Base-by-base conservation (phyloP, 768 basidiomycete species). In the Suillus occidentalis region DNA sequence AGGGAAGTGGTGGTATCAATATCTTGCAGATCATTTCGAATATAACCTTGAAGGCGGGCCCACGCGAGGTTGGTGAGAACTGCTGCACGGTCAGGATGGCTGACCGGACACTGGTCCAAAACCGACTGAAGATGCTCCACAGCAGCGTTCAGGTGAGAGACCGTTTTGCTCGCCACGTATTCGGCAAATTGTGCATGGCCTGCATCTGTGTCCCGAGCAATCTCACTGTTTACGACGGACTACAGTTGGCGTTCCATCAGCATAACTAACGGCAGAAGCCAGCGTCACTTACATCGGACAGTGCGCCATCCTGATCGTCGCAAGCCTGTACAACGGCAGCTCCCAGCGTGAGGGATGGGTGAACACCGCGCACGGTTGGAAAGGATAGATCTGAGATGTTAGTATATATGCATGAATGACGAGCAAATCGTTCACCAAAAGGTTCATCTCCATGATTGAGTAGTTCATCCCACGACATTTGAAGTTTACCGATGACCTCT, bases 51-150 rank as follows among this genome's bases (percentile, higher is more conserved):
- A n/a, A n/a, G n/a, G n/a, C n/a, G n/a, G n/a, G n/a, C n/a, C n/a
- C n/a, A n/a, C n/a, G 64, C 63, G 9, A 65, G 31, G 34, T 66
- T 66, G 18, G 43, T 25, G 14, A 52, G 18, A 3, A 50, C 61
- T 12, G 20, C 37, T 22, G 34, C 18, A 28, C 16, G 55, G 58
- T 63, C 61, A 6, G 28, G 28, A 49, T 58, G 31, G 20, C 56
- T 22, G 25, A 14, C 49, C 49, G 49, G 49, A 25, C 49, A 25
- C 7, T 50, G 49, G 6, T 50, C 22, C 6, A 50, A 22, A 14
- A 50, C 49, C 49, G 16, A 7, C 49, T 50, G 49, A 25, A 50
- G 25, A 25, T 50, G 13, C 49, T 50, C 13, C 2, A 50, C 13
- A 50, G 49, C 49, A 8, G 14, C 13, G 14, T 50, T 50, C 49